Base-by-base conservation (phyloP, 2,329 filamentous ascomycete species). In the Cyphellophora attinorum region DNA sequence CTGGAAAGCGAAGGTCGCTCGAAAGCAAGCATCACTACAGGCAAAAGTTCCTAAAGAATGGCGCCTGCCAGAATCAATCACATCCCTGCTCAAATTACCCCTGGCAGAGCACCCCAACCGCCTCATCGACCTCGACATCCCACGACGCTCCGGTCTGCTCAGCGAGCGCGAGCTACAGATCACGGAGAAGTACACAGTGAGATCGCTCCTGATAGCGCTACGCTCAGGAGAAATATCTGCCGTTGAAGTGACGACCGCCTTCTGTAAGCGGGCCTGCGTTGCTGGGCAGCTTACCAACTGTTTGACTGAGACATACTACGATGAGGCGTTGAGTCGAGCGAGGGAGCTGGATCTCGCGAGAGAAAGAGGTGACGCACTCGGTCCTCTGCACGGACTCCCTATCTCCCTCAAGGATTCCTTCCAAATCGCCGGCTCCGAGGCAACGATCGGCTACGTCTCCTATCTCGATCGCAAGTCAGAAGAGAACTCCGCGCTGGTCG, bases 161-260 rank as follows among this genome's bases (percentile, higher is more conserved):
- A 57, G 60, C 0, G 23, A 53, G 0, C 46, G 54, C 17, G 67
- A 71, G 45, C 40, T 68, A 5, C 50, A 52, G 4, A 70, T 72
- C 30, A 72, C 68, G 0, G 64, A 68, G 19, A 50, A 55, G n/a
- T 61, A 64, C 29, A 64, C 69, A 38, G 64, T 61, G 0, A 49
- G 55, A 3, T 55, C 48, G 3, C 56, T 72, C 3, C 34, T 44
- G 6, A 29, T 29, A 6, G 41, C 39, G 33, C 37, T 49, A 11
- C 33, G 34, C 2, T 36, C 43, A 2, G 43, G 51, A 19, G 39
- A 35, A 13, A 45, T 47, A 19, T 45, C 44, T 11, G 46, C 44
- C 28, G 21, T 42, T 10, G 41, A 51, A 16, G 47, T 52, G 16
- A 46, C 46, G 6, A 43, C 31, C 3, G 50, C 50, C 1, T 52